Base-by-base conservation (phyloP, 2,329 filamentous ascomycete species). In the Fusarium foetens region DNA sequence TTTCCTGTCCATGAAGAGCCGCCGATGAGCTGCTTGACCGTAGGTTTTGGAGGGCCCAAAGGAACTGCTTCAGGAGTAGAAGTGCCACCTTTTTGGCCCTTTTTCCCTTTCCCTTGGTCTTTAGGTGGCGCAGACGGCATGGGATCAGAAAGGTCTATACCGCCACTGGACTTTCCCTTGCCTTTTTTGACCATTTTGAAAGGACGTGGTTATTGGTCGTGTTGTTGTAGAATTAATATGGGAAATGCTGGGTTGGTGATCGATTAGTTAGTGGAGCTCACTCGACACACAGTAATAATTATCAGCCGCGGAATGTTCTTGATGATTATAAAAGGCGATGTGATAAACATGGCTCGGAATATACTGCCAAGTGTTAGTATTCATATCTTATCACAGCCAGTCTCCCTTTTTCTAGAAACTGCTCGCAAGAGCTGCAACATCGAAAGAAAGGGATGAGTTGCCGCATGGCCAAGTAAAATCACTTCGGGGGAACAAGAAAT, bases 1-100 rank as follows among this genome's bases (percentile, higher is more conserved):
- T 99, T 99, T 43, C 96, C 96, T 0, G 96, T 99, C 96, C 96
- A 99, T 75, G 94, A 98, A 65, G 94, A 90, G 53, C 96, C 96
- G 45, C 94, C 96, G 78, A 99, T 97, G 73, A 99, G 85, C 75
- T 97, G 94, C 81, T 92, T 92, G 48, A 88, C 87, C 4, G 90
- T 91, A 19, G 89, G 90, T 75, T 90, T 89, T 0, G 87, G 87
- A 7, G 86, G 86, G 0, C 82, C 86, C 5, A 79, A 71, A 19
- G 79, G 80, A 67, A 79, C 79, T 68, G 79, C 79, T 58, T 79
- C 82, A 71, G 75, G 74, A 62, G 63, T 77, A 31, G 70, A 71
- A 42, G 72, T 71, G 11, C 75, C 52, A n/a, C 78, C 75, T 27
- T 79, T 83, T 58, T 79, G 74, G 10, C 76, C 79, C 59, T 83